Evolutionary conservation across 768 basidiomycete species (phyloP), one percentile per base, ranked within the genome.

Genomic region (Amanita phalloides): DNA sequence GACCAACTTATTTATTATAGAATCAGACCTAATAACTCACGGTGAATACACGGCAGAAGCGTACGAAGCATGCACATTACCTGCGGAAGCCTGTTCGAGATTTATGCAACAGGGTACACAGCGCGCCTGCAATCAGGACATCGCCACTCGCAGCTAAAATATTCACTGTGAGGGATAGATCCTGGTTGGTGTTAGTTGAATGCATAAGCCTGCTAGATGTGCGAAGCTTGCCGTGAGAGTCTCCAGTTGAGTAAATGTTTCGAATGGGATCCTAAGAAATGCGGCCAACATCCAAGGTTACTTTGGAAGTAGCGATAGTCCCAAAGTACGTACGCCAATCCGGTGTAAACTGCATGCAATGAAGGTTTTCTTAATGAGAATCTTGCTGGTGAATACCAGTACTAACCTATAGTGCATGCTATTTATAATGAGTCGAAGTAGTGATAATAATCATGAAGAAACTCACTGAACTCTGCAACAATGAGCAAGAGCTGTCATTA

Each of bases 11-110:
- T 62, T 69, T 55, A 76, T 72, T 62, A 76, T 66, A 0, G 68
- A 70, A 51, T 76, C 70, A 21, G 75, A 75, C 54, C 69, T 72
- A 56, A 43, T 48, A 17, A 17, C 17, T 51, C 37, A 49, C 28
- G 39, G 28, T 44, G 45, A n/a, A 26, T 45, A 53, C 49, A 32
- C 28, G 41, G 45, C 44, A 23, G 11, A 6, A 25, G 17, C 44
- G 25, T 26, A 25, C 42, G 28, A 37, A 50, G 41, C 23, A 6
- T 41, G 35, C 42, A 21, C 20, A 53, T 49, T 49, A 69, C 74
- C 63, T 71, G 23, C 64, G 64, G 61, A 75, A 76, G 6, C 75
- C 73, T 33, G 75, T 74, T 26, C 74, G 70, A 8, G 71, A 71
- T n/a, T 54, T 55, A 23, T 68, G 68, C 20, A 77, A 63, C 30